These are phyloP conservation scores for Colletotrichum sp. DNA, from an alignment of 2,329 filamentous ascomycete species.

Conservation along the genomic window DNA sequence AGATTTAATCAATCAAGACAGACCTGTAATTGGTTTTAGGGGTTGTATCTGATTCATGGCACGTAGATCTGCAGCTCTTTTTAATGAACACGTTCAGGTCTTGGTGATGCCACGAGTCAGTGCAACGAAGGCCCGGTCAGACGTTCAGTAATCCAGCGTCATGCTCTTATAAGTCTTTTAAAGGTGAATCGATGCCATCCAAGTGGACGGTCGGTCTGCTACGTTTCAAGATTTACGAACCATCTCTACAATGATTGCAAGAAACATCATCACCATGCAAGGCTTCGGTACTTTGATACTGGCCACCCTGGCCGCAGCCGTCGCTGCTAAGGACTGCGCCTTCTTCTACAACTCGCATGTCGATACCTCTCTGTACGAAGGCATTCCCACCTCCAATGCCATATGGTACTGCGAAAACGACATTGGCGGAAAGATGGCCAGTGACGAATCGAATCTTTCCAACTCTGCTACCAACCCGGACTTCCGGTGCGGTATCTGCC, in stretches of 20 bases:
- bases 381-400: not conserved
- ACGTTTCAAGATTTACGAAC: not conserved
- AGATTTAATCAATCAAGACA: not conserved
- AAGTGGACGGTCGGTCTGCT: not conserved
- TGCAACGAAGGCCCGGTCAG: not conserved
- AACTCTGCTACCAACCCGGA: not conserved
- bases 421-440: not conserved
- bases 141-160: not conserved
- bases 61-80: not conserved
- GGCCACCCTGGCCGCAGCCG: not conserved
- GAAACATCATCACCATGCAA: not conserved
- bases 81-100: not conserved
- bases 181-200: not conserved
- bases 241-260: not conserved
- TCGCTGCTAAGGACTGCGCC: not conserved
- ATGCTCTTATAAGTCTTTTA: not conserved
- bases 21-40: not conserved
- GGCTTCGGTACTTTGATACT: not conserved
- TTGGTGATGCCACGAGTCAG: not conserved
- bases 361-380: not conserved
- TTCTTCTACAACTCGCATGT: not conserved
- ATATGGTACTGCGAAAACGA: not conserved
- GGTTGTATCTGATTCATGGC: not conserved
- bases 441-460: not conserved
- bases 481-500: not conserved